These are phyloP conservation scores for Tolypocladium album DNA, from an alignment of 2,329 filamentous ascomycete species.

Conservation along the genomic window DNA sequence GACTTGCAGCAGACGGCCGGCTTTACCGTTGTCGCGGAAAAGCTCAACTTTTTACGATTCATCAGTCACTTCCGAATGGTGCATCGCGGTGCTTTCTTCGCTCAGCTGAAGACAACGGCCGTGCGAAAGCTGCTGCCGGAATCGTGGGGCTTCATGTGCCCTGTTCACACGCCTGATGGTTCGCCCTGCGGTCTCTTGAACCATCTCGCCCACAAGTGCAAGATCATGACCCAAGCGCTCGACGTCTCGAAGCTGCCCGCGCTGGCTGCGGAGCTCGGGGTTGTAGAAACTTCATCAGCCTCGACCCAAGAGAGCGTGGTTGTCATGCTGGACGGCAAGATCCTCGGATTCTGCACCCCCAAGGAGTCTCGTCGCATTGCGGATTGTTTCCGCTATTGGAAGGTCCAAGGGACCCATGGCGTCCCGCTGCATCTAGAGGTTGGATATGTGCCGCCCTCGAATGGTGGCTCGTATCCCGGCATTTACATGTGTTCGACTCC, in stretches of 20 bases:
- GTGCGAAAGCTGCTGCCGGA: conserved; percentile 92
- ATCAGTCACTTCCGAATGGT: conserved; percentile 99
- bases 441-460: conserved; percentile 79
- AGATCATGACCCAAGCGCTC: conserved; percentile 65
- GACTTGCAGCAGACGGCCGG: conserved; percentile 92
- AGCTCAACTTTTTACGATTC: conserved; percentile 97
- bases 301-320: conserved; percentile 75
- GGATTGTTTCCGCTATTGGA: conserved; percentile 88
- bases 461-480: conserved; percentile 90
- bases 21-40: conserved; percentile 94
- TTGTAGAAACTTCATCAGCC: conserved; percentile 65
- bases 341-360: conserved; percentile 84
- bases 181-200: conserved; percentile 89
- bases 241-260: conserved; percentile 67
- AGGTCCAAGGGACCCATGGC: conserved; percentile 74
- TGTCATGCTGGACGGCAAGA: conserved; percentile 80
- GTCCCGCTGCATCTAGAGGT: conserved; percentile 82
- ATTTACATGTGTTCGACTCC: conserved; percentile 85
- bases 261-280: conserved; percentile 68
- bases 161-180: conserved; percentile 95
- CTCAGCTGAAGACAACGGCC: conserved; percentile 91
- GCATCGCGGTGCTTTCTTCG: conserved; percentile 97
- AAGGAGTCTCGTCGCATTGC: conserved; percentile 71
- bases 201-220: conserved; percentile 90
- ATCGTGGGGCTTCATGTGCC: conserved; percentile 96